phyloP scores from a whole-genome alignment of 2,329 filamentous ascomycete genomes.

The Aspergillus ruber region DNA sequence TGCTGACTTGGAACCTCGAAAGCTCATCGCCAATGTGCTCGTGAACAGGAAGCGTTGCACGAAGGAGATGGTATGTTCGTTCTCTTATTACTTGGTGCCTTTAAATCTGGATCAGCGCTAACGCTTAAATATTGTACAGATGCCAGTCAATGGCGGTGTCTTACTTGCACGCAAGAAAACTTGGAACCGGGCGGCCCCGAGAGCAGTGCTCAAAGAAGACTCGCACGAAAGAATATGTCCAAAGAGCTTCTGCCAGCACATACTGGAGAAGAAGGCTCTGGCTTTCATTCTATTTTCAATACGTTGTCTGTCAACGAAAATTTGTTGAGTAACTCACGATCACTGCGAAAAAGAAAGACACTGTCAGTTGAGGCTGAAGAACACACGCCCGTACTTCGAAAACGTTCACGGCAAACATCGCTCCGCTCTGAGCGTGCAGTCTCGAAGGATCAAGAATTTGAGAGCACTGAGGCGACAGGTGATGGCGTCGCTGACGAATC shows the following conservation, averaged over 20 bases:
- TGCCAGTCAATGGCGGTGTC: slow-evolving; percentile 57
- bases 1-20: slow-evolving; percentile 42
- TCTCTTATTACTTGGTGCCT: neutral
- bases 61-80: slow-evolving; percentile 54
- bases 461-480: slow-evolving; percentile 9
- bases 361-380: slow-evolving; percentile 59
- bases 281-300: slow-evolving; percentile 72
- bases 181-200: slow-evolving; percentile 26
- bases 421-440: slow-evolving; percentile 17
- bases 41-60: slow-evolving; percentile 59
- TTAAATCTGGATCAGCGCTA: neutral
- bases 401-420: slow-evolving; percentile 29
- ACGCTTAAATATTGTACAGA: slow-evolving; percentile 45
- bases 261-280: slow-evolving; percentile 57
- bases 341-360: slow-evolving; percentile 77
- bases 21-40: slow-evolving; percentile 90
- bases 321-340: slow-evolving; percentile 67
- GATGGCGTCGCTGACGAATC: slow-evolving; percentile 11
- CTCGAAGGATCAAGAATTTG: slow-evolving; percentile 14
- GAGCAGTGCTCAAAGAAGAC: slow-evolving; percentile 39
- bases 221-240: slow-evolving; percentile 60
- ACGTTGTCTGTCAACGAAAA: slow-evolving; percentile 66
- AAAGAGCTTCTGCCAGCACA: slow-evolving; percentile 66
- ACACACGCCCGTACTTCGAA: slow-evolving; percentile 44
- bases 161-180: slow-evolving; percentile 45